Evolutionary conservation across 2,329 filamentous ascomycete species (phyloP), one percentile per base, ranked within the genome.

Genomic region (Colletotrichum ledebouriae): DNA sequence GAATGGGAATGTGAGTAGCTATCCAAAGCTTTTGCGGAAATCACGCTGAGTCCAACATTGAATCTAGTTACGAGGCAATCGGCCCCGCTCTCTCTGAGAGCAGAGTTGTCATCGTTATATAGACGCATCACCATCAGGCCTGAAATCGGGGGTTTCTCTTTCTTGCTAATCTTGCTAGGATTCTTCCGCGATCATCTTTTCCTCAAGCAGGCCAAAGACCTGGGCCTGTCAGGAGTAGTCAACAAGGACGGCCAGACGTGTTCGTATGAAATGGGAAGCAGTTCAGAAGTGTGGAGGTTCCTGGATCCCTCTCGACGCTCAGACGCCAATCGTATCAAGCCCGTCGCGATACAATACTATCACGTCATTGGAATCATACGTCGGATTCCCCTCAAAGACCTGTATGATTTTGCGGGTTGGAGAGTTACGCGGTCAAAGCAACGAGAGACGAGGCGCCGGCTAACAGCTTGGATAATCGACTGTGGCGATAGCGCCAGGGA

Each of bases 341-440:
- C 15, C 25, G 49, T 33, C 13, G 15, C 49, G 17, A 4, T 34
- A 2, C 49, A 52, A 25, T 52, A 52, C 2, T 52, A 34, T 2
- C 49, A 52, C 1, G 33, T 52, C 13, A 52, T 52, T 2, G 25
- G 49, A 1, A 25, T 52, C 33, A 52, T 52, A 6, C 10, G 17
- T 25, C 44, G 12, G 11, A 5, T 22, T 3, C 44, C 22, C 11
- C 22, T 46, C 20, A 46, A 33, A n/a, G 56, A 59, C 12, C 41
- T 59, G 15, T 42, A n/a, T 3, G 56, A 20, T 3, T 59, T 59
- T 7, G 39, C 39, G 1, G 41, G 56, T 25, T 46, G 56, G 39
- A 25, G 56, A 34, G 41, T 46, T 22, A 46, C 22, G 7, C 41
- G 29, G 1, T 46, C 7, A 17, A 59, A 46, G 22, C 22, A 59